Conservation (phyloP, 306 rosid genomes). For the Prunus kanzakura region DNA sequence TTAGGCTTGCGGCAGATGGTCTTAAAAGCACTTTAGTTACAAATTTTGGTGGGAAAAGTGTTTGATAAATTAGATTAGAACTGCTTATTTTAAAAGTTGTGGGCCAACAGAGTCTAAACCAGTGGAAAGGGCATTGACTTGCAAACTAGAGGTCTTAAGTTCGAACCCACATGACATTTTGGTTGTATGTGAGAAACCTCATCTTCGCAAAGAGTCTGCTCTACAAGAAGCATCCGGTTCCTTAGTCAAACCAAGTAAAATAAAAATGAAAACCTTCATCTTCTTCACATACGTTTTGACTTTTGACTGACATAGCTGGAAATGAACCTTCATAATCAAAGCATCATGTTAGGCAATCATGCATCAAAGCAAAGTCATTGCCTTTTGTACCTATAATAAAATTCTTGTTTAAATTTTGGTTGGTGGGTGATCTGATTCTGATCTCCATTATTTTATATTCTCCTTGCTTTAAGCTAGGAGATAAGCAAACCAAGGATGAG, state of each 20-base stretch:
- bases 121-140: too few species aligned
- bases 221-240: neutral
- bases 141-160: fast-evolving
- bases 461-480: neutral
- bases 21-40: neutral
- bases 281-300: neutral
- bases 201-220: neutral
- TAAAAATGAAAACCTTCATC: neutral
- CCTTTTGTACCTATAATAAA: neutral
- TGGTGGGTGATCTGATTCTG: neutral
- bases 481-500: neutral
- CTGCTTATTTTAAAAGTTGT: neutral
- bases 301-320: slow-evolving; percentile 2
- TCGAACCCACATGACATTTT: fast-evolving
- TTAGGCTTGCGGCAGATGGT: neutral
- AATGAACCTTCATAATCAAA: neutral
- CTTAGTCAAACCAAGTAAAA: neutral
- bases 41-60: neutral
- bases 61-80: neutral
- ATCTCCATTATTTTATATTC: neutral
- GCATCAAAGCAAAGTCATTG: neutral
- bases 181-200: too few species aligned
- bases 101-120: neutral
- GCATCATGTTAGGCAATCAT: neutral
- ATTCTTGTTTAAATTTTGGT: neutral